A percentile compares a stretch with the other conserved stretches of the same genome.
Evolutionary conservation across 148 eudicot species (phyloP).

Genomic region (Linanthus parryae): DNA sequence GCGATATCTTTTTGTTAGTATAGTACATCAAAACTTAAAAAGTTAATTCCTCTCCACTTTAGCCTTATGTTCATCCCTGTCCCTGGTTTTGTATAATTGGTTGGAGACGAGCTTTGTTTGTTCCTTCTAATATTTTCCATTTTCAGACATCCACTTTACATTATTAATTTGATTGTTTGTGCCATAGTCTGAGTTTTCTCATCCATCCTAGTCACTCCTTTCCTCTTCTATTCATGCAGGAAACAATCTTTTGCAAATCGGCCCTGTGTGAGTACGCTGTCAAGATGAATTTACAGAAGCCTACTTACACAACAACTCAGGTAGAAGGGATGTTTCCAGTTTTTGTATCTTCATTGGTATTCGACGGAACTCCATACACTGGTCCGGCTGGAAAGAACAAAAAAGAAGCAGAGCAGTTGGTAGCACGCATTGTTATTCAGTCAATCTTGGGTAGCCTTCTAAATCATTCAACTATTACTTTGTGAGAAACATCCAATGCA

Average conservation of each 20-base stretch:
- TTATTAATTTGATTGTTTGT: no score
- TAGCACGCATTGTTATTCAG: slow-evolving; percentile 40
- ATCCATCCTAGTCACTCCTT: no score
- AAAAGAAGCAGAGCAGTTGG: slow-evolving; percentile 59
- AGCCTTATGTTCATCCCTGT: no score
- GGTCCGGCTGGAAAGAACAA: slow-evolving; percentile 46
- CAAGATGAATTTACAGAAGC: slow-evolving; percentile 35
- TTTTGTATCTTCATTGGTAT: slow-evolving; percentile 38
- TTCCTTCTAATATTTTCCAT: no score
- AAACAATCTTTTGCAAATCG: slow-evolving; percentile 52
- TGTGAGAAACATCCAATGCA: no score
- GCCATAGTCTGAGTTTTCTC: no score
- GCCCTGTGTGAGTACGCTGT: slow-evolving; percentile 57
- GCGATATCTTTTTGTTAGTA: no score
- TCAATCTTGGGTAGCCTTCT: slow-evolving; percentile 51
- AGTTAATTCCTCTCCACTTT: no score
- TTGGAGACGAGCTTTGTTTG: no score
- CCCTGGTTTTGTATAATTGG: no score
- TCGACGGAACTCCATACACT: slow-evolving; percentile 37
- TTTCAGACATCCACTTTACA: no score
- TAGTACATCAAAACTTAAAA: no score
- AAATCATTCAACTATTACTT: not conserved
- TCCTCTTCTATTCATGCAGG: slow-evolving; percentile 23
- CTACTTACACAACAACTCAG: slow-evolving; percentile 36
- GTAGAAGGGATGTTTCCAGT: slow-evolving; percentile 24